A percentile compares a stretch with the other conserved stretches of the same genome.
Evolutionary conservation across 345 rosid species (phyloP).

Genomic region (Lumnitzera littorea): DNA sequence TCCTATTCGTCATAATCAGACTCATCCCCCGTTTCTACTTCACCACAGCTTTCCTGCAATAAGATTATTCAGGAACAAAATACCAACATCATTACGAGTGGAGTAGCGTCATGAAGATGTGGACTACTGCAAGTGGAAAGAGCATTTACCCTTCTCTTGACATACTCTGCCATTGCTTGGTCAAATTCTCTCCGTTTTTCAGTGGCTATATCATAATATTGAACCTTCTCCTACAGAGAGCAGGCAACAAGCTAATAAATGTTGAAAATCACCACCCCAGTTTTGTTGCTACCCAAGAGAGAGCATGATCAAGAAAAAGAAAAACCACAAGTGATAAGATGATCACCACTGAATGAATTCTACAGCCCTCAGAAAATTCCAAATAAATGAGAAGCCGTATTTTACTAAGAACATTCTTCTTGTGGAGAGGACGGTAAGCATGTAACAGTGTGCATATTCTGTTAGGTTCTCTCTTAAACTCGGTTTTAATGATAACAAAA

Average conservation of each 20-base stretch:
- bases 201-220: constrained; percentile 85
- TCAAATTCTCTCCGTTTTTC: constrained; percentile 89
- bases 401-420: no score
- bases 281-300: no score
- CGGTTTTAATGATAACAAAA: no score
- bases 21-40: constrained; percentile 49
- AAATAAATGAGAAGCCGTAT: no score
- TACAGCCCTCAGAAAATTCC: no score
- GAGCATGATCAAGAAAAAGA: no score
- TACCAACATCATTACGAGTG: neutral
- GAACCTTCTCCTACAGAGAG: constrained; percentile 69
- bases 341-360: no score
- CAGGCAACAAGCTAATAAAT: neutral
- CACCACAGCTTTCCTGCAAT: constrained; percentile 67
- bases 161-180: constrained; percentile 55
- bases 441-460: no score
- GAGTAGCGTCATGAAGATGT: neutral
- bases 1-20: constrained; percentile 51
- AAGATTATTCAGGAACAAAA: neutral
- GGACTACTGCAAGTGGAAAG: neutral
- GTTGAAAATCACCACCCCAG: neutral
- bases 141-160: constrained; percentile 49
- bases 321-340: no score
- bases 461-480: no score
- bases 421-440: no score